Evolutionary conservation across 1,284 basidiomycete species (phyloP).

Genomic region (Puccinia horiana): DNA sequence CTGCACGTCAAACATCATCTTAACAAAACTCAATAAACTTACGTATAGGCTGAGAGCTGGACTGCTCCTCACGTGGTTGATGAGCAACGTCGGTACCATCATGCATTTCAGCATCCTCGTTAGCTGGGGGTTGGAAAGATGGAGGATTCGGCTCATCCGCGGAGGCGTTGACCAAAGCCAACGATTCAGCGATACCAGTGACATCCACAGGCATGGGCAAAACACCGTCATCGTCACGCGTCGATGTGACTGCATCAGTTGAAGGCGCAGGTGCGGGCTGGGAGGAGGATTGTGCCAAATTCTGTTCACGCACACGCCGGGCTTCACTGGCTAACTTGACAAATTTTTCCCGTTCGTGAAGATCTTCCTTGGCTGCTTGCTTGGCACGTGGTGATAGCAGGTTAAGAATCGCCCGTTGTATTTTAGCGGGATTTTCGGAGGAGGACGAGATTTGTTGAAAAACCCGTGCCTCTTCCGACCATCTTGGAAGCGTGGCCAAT

Average conservation of each 20-base stretch:
- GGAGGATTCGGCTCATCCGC: constrained; percentile 9
- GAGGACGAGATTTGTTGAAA: constrained; percentile 43
- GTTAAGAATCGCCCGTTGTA: constrained; percentile 23
- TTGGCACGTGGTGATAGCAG: constrained; percentile 36
- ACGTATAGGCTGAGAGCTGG: constrained; percentile 3
- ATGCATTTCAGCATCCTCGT: constrained; percentile 45
- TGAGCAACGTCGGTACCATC: constrained; percentile 23
- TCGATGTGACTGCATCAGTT: constrained; percentile 3
- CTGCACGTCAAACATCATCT: not conserved
- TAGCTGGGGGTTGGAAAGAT: not conserved
- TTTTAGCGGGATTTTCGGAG: constrained; percentile 31
- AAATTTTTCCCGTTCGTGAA: not conserved
- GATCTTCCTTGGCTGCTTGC: constrained; percentile 29
- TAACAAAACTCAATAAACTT: constrained; percentile 4
- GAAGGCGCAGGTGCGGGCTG: constrained; percentile 17
- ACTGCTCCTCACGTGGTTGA: not conserved
- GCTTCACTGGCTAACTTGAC: constrained; percentile 29
- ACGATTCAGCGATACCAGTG: constrained; percentile 26
- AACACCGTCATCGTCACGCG: not conserved
- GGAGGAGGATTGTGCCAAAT: not conserved
- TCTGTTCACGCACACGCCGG: constrained; percentile 24
- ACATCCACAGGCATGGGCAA: constrained; percentile 20
- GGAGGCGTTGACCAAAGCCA: constrained; percentile 40
- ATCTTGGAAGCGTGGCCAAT: constrained; percentile 43
- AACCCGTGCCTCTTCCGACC: constrained; percentile 45